Percentiles rank a stretch among this genome's conserved stretches.
These are phyloP conservation scores for Alnus glutinosa DNA, from an alignment of 306 rosid species.

Conservation along the genomic window DNA sequence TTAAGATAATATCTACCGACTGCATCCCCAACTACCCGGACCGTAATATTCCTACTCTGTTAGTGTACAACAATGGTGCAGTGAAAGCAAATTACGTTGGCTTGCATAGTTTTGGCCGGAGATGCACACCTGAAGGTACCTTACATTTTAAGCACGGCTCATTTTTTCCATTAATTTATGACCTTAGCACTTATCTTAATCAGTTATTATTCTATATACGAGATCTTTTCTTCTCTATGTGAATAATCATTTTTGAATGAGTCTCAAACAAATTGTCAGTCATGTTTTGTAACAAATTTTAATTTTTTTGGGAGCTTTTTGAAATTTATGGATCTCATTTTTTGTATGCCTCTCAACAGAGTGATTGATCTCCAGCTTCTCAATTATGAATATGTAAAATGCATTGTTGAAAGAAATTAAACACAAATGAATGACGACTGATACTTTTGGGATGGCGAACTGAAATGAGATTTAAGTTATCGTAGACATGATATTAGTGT, in stretches of 20 bases:
- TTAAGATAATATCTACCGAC: constrained; percentile 89
- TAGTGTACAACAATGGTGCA: constrained; percentile 90
- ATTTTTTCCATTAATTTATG: constrained; percentile 4
- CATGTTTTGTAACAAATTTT: not conserved
- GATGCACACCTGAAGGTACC: constrained; percentile 95
- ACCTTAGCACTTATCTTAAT: not conserved
- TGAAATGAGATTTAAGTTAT: not conserved
- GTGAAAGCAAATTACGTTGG: constrained; percentile 92
- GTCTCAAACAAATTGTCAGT: not conserved
- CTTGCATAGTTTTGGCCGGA: constrained; percentile 70
- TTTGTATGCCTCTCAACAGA: not conserved
- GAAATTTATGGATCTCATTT: not conserved
- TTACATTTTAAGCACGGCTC: constrained; percentile 4
- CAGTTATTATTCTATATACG: not conserved
- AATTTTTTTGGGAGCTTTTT: not conserved
- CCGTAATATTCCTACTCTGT: constrained; percentile 78
- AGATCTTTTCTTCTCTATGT: not conserved
- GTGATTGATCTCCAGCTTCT: not conserved
- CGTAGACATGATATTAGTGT: not conserved
- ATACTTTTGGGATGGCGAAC: not conserved
- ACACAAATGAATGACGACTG: not conserved
- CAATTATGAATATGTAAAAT: not conserved
- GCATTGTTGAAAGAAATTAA: not conserved
- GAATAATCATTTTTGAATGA: not conserved
- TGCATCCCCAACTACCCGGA: constrained; percentile 96